Base-by-base conservation (phyloP, 2,329 filamentous ascomycete species). In the Nemania sp. region DNA sequence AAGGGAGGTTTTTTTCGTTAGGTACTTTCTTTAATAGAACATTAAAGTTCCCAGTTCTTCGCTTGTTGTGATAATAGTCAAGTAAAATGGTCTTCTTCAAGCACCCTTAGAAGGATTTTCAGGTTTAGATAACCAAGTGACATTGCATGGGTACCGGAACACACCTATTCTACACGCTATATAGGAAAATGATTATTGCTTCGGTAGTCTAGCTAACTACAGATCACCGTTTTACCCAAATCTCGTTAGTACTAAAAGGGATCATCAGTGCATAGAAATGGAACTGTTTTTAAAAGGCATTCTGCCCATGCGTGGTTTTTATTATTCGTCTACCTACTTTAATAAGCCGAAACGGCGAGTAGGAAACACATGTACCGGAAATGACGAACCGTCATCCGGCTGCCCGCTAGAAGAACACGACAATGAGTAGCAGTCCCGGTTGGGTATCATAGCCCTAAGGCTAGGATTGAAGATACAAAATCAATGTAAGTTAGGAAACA, bases 161-260 rank as follows among this genome's bases (percentile, higher is more conserved):
- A 35, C 29, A 32, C 29, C 8, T 8, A 32, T 8, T 8, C 29
- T 32, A 32, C 32, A 35, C 11, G 32, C 11, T 11, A 11, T 11
- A 35, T 8, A 35, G 11, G 32, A 35, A 35, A 11, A 35, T 35
- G 11, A 35, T 7, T 8, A 35, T 8, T 7, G 11, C 32, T 35
- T 10, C 45, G 15, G 51, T 58, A 3, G 22, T 53, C 11, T 20
- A 41, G 32, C 53, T 55, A 29, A 49, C 22, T 20, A 52, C 62
- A 41, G 60, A 63, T 60, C 53, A 38, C 52, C 57, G 32, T 43
- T 62, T 52, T 57, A 56, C 56, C 41, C 29, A 54, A 47, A 32
- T 22, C 32, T 66, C 15, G n/a, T 47, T 26, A 7, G 35, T 41
- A 24, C 45, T 27, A 47, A 22, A 20, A 29, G 35, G 20, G 3